phyloP scores from a whole-genome alignment of 164 flowering plant species.

The Echeveria elegans region DNA sequence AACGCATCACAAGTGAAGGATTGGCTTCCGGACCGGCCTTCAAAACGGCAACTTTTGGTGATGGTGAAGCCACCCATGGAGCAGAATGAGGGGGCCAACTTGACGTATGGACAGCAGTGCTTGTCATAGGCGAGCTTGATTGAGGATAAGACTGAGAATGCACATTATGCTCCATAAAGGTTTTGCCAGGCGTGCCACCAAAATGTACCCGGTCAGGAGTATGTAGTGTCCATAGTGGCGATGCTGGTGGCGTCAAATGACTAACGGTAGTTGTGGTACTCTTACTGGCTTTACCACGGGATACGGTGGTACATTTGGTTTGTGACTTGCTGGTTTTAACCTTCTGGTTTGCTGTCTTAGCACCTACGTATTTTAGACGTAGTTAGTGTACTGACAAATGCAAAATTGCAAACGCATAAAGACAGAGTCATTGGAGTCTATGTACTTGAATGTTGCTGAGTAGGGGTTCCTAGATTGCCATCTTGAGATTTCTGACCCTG shows the following conservation, averaged over 20 bases:
- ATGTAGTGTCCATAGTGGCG: constrained; percentile 78
- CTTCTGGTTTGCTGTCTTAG: constrained; percentile 26
- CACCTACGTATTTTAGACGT: background rate
- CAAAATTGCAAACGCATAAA: background rate
- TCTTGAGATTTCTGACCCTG: constrained; percentile 42
- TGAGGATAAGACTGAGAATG: constrained; percentile 50
- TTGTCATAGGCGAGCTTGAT: constrained; percentile 36
- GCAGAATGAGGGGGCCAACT: constrained; percentile 35
- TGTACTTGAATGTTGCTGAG: constrained; percentile 47
- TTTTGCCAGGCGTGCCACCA: constrained; percentile 31
- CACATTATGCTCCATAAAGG: constrained; percentile 50
- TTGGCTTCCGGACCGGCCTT: constrained; percentile 31
- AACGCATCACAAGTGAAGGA: constrained; percentile 35
- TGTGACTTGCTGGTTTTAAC: constrained; percentile 27
- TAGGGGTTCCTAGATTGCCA: constrained; percentile 42
- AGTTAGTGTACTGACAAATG: background rate
- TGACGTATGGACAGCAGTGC: constrained; percentile 17
- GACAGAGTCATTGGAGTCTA: background rate
- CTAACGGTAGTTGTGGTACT: constrained; percentile 27
- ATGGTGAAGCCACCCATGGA: constrained; percentile 1
- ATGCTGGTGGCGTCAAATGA: constrained; percentile 51
- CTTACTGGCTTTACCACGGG: constrained; percentile 44
- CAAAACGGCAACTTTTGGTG: constrained; percentile 20
- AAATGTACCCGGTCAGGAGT: constrained; percentile 48
- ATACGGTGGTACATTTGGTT: constrained; percentile 33